Base-by-base conservation (phyloP, 2,329 filamentous ascomycete genomes). In the Ramularia endophylla region DNA sequence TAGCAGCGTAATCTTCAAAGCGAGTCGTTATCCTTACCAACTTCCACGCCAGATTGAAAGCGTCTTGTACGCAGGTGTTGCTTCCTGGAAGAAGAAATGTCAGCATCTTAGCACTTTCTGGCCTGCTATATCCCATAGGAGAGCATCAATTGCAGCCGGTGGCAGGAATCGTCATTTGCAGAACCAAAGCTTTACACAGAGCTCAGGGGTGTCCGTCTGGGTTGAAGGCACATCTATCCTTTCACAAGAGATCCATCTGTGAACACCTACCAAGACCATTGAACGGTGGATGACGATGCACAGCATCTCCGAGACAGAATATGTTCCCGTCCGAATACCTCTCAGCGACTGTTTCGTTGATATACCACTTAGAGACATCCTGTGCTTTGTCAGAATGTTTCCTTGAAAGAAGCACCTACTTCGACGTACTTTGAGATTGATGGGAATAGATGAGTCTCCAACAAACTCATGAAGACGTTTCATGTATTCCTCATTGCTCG, bases 261-360 rank as follows among this genome's bases (percentile, higher is more conserved):
- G 11, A 25, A 25, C 6, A 25, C 75, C 1, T 79, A 65, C 75
- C 75, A 1, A 78, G 65, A 0, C 74, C 75, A 51, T 76, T 73
- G 9, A 71, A 60, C 0, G 75, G 75, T 1, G 75, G 74, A 51
- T 78, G 75, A 1, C 75, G 66, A 51, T 79, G 74, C 0, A 72
- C 71, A 0, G 74, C 71, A 45, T 79, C 76, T 3, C 76, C 75
- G 5, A 80, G 61, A 44, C 74, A 77, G 57, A 75, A 71, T 59
- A 74, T 63, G 28, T 71, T 71, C n/a, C 68, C 66, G 4, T 69
- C 58, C 30, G 48, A 53, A 41, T 80, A 82, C 9, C 65, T 60
- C 54, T 79, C 72, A 0, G 78, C 79, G 1, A 80, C 73, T 4
- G 66, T 75, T 56, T 82, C 78, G 48, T 80, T 80, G 52, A 82